phyloP scores from a whole-genome alignment of 768 basidiomycete species.

The Pleurotus sapidus region DNA sequence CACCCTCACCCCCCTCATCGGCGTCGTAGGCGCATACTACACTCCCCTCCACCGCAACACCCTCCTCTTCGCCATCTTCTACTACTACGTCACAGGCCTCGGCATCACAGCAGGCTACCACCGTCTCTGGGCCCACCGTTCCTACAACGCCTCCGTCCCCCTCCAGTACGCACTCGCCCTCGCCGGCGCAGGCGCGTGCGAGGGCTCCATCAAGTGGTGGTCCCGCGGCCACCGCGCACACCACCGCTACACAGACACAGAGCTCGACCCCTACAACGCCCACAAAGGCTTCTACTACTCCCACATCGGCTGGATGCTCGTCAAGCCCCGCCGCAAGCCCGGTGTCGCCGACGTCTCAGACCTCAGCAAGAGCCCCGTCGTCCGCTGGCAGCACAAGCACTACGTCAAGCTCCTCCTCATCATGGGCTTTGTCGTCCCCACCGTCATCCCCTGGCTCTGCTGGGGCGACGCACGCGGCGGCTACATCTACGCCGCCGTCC shows the following conservation, averaged over 20 bases:
- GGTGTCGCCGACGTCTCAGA: conserved; percentile 90
- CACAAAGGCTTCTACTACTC: conserved; percentile 85
- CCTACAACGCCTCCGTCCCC: conserved; percentile 89
- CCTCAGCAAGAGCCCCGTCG: conserved; percentile 71
- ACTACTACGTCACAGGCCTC: conserved; percentile 54
- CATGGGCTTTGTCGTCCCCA: conserved; percentile 6
- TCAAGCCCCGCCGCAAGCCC: conserved; percentile 86
- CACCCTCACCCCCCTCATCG: conserved; percentile 68
- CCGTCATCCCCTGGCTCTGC: conserved; percentile 17
- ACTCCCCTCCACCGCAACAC: conserved; percentile 75
- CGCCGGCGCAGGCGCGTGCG: conserved; percentile 86
- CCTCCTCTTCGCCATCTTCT: conserved; percentile 40
- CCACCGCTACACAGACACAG: conserved; percentile 95
- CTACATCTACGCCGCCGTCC: conserved; percentile 39
- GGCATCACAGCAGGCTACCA: conserved; percentile 95
- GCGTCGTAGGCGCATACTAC: conserved; percentile 68
- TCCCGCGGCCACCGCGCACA: conserved; percentile 95
- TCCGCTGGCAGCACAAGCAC: conserved; percentile 84
- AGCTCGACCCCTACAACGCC: conserved; percentile 93
- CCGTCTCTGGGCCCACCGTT: conserved; percentile 93
- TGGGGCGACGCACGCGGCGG: conserved; percentile 90
- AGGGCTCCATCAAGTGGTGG: conserved; percentile 99
- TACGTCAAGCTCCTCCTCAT: conserved; percentile 34
- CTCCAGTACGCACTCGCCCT: conserved; percentile 83
- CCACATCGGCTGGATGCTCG: conserved; percentile 89